Conservation (phyloP, 2,329 filamentous ascomycete genomes). For the Ophiostoma himal-ulmi region DNA sequence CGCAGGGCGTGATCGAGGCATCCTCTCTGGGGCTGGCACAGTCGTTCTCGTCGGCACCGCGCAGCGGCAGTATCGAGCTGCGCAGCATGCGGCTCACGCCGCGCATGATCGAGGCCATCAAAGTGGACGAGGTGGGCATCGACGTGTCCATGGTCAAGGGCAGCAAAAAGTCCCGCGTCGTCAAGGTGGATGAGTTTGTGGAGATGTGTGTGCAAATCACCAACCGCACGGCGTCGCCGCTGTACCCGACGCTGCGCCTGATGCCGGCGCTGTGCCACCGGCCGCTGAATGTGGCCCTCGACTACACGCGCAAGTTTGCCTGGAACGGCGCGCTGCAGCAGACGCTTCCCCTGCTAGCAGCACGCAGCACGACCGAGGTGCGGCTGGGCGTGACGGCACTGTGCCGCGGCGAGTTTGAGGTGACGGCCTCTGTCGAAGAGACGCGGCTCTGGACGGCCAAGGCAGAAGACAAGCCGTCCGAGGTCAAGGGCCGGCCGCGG, state of each 20-base stretch:
- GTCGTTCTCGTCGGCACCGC: not conserved
- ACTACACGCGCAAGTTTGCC: conserved; percentile 73
- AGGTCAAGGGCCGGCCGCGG: conserved; percentile 34
- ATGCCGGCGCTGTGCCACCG: conserved; percentile 72
- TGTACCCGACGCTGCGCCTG: conserved; percentile 68
- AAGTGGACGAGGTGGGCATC: conserved; percentile 70
- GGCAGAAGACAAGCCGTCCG: conserved; percentile 18
- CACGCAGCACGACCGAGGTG: conserved; percentile 54
- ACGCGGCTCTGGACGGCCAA: conserved; percentile 49
- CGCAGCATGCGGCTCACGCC: conserved; percentile 66
- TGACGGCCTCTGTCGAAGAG: conserved; percentile 77
- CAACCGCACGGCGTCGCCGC: conserved; percentile 63
- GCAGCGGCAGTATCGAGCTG: conserved; percentile 66
- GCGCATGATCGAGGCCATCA: conserved; percentile 78
- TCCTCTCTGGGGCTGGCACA: not conserved
- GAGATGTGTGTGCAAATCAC: conserved; percentile 64
- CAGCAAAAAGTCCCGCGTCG: conserved; percentile 20
- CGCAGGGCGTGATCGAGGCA: not conserved
- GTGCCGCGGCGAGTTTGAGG: conserved; percentile 75
- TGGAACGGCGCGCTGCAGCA: conserved; percentile 84
- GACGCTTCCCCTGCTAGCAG: conserved; percentile 56
- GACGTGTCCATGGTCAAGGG: conserved; percentile 49
- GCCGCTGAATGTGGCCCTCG: conserved; percentile 64
- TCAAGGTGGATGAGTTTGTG: conserved; percentile 57
- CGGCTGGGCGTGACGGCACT: conserved; percentile 67